Evolutionary conservation across 495 filamentous ascomycete species (phyloP), one percentile per base, ranked within the genome.

Genomic region (Saxispiralis lemnorum): DNA sequence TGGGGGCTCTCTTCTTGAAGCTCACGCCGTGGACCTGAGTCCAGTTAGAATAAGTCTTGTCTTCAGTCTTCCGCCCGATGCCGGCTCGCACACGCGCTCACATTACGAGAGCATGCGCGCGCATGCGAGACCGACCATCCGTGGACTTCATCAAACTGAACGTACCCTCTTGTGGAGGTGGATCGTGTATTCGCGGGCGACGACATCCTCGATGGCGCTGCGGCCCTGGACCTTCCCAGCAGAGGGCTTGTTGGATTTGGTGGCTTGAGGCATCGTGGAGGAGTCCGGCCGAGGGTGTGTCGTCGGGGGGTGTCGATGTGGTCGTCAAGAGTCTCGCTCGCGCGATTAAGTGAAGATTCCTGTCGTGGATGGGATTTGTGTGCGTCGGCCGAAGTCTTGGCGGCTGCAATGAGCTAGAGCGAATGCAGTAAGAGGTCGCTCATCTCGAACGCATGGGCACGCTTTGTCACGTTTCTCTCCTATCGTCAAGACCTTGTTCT

Each of bases 151-250:
- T 71, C 59, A 78, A 78, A 79, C 75, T 70, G 59, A 66, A 83
- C 83, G 65, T 92, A 96, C 89, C 66, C 87, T 78, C 78, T 93
- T 96, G 81, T 99, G 89, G 51, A 99, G 69, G 76, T 99, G 88
- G 74, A 99, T 99, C 65, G 89, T 99, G 77, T 96, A 99, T 73
- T 99, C 92, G 74, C 89, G 85, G 47, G 89, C 78, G 61, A 99
- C 89, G 58, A 96, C 92, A 68, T 96, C 87, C 61, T 82, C 79
- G 65, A 96, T 93, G 68, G 89, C 89, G 62, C 86, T 94, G 61
- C 87, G 82, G 56, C 62, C 60, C 56, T 68, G 58, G 6, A 20
- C n/a, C 78, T 93, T 93, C 64, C 68, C 73, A 54, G 72, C 72
- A 48, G 72, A 51, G 43, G 69, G 63, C 70, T 79, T 78, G 59